phyloP scores from a whole-genome alignment of 2,329 filamentous ascomycete species.

The Stagonosporopsis tanaceti region DNA sequence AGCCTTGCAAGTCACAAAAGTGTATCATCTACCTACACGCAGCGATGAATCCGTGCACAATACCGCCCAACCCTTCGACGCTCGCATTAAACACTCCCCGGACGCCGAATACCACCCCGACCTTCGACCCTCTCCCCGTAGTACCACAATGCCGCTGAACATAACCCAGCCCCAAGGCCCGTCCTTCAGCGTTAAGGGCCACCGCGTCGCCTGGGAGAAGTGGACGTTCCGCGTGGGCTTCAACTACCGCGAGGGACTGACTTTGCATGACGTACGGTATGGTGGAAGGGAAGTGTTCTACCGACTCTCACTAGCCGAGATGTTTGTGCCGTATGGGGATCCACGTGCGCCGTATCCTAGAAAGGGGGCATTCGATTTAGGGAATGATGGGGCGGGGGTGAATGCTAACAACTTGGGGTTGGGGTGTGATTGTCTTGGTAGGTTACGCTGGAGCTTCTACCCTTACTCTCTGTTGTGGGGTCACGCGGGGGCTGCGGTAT shows the following conservation, averaged over 20 bases:
- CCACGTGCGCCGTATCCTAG: constrained; percentile 52
- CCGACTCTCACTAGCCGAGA: constrained; percentile 53
- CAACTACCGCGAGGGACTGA: constrained; percentile 56
- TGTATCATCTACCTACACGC: constrained; percentile 58
- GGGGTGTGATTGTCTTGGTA: constrained; percentile 56
- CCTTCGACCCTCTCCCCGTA: constrained; percentile 20
- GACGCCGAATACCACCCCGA: constrained; percentile 36
- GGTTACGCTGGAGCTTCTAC: neutral
- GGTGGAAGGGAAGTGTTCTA: constrained; percentile 53
- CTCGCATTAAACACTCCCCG: constrained; percentile 50
- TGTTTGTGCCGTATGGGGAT: constrained; percentile 57
- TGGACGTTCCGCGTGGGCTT: constrained; percentile 56
- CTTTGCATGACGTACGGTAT: constrained; percentile 53
- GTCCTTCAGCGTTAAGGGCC: constrained; percentile 32
- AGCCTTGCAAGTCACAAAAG: constrained; percentile 58
- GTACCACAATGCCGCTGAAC: constrained; percentile 30
- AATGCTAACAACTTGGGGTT: constrained; percentile 54
- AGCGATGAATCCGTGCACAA: constrained; percentile 52
- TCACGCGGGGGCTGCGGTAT: no score
- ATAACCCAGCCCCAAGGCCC: constrained; percentile 37
- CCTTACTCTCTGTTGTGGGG: no score
- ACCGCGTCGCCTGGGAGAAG: constrained; percentile 52
- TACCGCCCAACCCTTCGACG: constrained; percentile 50
- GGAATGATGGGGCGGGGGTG: constrained; percentile 53
- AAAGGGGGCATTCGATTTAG: constrained; percentile 57